Base-by-base conservation (phyloP, 140 eudicot genomes). In the Artemisia princeps region DNA sequence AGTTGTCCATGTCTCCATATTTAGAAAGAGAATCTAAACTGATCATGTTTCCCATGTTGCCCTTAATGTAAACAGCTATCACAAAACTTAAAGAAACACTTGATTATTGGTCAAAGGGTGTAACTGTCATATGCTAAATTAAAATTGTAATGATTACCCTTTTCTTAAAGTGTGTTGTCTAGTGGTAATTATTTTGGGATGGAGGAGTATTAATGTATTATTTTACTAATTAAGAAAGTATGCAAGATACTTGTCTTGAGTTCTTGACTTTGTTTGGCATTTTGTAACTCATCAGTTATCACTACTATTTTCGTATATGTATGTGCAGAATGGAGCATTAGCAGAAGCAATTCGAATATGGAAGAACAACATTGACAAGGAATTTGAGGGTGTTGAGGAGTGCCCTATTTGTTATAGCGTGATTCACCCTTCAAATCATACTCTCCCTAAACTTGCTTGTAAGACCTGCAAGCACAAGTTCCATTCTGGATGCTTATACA, bases 361-460 rank as follows among this genome's bases (percentile, higher is more conserved):
- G 99, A 94, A 94, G 66, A 86, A 75, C 74, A 94, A 94, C 58
- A 86, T 94, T 28, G 96, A 94, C 81, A 94, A 94, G 81, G 99
- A 84, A 74, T 94, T 88, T 74, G 99, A 94, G 68, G 99, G 99
- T n/a, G 88, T 94, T 55, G 99, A 94, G 76, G 99, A 88, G 75
- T 94, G 99, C 75, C 96, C 96, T 6, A 94, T 94, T 67, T 94
- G 99, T 76, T 94, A 94, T 78, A 94, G 99, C 45, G 99, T 94
- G 61, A 84, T 94, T 67, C 99, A 94, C 75, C 89, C 99, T 2
- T 58, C 87, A 45, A 82, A 86, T 76, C 96, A 89, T 42, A 86
- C 86, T 77, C 77, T 94, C 51, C 99, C 99, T 3, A 84, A 88
- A 37, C 95, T 87, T 28, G 94, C 96, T 63, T 94, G 99, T 81